phyloP scores from a whole-genome alignment of 1,284 basidiomycete genomes.

The Pisolithus thermaeus region DNA sequence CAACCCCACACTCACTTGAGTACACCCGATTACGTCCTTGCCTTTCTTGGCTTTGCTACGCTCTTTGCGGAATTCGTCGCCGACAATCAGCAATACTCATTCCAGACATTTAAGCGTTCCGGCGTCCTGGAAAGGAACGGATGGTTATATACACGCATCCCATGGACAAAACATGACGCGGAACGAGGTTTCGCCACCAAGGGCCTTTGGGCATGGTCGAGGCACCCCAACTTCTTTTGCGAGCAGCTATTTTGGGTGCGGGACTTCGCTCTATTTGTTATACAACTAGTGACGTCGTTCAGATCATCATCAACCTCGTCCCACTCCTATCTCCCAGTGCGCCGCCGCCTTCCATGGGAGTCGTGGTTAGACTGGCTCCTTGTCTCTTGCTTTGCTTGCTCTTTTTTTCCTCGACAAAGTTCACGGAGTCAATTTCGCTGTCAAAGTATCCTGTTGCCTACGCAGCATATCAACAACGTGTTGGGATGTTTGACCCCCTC shows the following conservation, averaged over 20 bases:
- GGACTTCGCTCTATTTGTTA: neutral
- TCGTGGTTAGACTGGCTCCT: conserved; percentile 37
- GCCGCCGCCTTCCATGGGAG: conserved; percentile 21
- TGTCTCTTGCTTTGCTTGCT: conserved; percentile 57
- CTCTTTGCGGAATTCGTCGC: conserved; percentile 72
- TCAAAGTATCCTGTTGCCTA: conserved; percentile 76
- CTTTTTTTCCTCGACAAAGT: conserved; percentile 69
- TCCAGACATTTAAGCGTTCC: conserved; percentile 73
- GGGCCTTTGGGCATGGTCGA: conserved; percentile 80
- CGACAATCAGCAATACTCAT: conserved; percentile 90
- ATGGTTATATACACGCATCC: conserved; percentile 60
- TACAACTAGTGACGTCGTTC: neutral
- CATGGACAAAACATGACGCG: conserved; percentile 63
- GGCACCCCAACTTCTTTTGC: conserved; percentile 90
- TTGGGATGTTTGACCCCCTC: conserved; percentile 76
- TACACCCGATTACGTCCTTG: conserved; percentile 63
- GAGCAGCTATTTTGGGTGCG: conserved; percentile 85
- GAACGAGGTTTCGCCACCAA: conserved; percentile 80
- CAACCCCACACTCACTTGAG: conserved; percentile 53
- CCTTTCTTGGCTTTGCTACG: conserved; percentile 51
- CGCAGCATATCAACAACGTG: conserved; percentile 65
- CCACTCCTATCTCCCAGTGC: conserved; percentile 50
- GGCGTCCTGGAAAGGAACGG: conserved; percentile 40
- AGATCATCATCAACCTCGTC: conserved; percentile 66
- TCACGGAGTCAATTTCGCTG: conserved; percentile 76